A percentile compares a stretch with the other conserved stretches of the same genome.
Conservation (phyloP, 129 eudicot species). For the Flaveria robusta region DNA sequence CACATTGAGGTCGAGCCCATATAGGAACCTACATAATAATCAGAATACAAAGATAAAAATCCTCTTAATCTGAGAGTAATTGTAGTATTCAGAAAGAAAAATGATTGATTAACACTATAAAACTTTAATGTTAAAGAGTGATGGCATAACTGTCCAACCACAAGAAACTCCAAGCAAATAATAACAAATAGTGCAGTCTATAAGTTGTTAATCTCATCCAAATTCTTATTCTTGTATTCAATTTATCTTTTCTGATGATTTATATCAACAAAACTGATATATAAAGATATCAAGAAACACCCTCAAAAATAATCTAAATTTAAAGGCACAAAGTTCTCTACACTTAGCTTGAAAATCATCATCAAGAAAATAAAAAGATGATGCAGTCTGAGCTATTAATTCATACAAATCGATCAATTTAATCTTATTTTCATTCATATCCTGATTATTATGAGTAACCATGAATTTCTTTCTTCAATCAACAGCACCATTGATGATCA, state of each 20-base stretch:
- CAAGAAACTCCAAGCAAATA: constrained; percentile 13
- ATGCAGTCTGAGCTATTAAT: constrained; percentile 36
- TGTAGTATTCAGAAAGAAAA: not conserved
- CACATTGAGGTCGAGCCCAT: too few species aligned
- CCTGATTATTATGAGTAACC: constrained; percentile 21
- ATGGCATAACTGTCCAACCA: constrained; percentile 7
- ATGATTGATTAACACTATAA: constrained; percentile 2
- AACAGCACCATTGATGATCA: constrained; percentile 11
- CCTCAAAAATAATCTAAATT: not conserved
- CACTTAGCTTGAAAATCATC: too few species aligned
- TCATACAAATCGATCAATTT: constrained; percentile 37
- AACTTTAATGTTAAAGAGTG: constrained; percentile 1
- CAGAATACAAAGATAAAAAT: not conserved
- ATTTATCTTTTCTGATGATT: constrained; percentile 3
- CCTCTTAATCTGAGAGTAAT: not conserved
- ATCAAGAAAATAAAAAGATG: constrained; percentile 19
- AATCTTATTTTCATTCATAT: constrained; percentile 18
- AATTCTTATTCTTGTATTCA: constrained; percentile 12
- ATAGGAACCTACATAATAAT: not conserved
- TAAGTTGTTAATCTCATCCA: not conserved
- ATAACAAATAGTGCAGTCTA: not conserved
- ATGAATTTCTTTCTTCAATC: too few species aligned
- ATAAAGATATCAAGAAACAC: constrained; percentile 11
- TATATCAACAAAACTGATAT: not conserved
- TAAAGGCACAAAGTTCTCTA: not conserved